Evolutionary conservation across 805 yeast genomes (phyloP), one percentile per base, ranked within the genome.

Genomic region (Diddensiella caesifluorescens): DNA sequence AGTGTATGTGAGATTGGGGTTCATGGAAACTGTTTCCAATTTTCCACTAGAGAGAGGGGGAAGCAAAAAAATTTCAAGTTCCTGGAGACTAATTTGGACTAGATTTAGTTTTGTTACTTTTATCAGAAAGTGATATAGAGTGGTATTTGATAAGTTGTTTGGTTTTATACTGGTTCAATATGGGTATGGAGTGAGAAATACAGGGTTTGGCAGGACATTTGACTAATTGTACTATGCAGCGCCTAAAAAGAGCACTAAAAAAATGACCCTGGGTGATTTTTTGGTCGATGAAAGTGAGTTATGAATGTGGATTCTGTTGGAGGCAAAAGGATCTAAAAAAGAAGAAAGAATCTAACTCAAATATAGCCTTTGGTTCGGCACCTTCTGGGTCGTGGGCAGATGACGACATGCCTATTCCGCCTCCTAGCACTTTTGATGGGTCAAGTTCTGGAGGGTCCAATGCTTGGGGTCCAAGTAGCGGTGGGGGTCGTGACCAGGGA

Each of bases 241-340:
- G 54, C 82, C 82, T 57, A 71, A 72, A 54, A 77, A 79, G 64
- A 80, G 79, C 60, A 73, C 69, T 45, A 72, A 73, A 50, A 85
- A 80, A 69, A 83, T 87, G 92, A 90, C 84, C 73, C 75, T 88
- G 67, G 80, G 79, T 61, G 78, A 89, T 64, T 88, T 88, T 73
- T 74, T 85, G 61, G 77, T 79, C 56, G 92, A 83, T 65, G 38
- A 21, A 13, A 18, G 38, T 41, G 28, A 13, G 39, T 41, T n/a
- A n/a, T 41, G 9, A 7, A 19, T 22, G 23, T 34, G 25, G 26
- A 19, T 18, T 9, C 27, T 9, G 12, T 23, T 23, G 27, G 27
- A 23, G 27, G 27, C 12, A 9, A 12, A 23, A n/a, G n/a, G n/a
- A n/a, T n/a, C n/a, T n/a, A n/a, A n/a, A n/a, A n/a, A n/a, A 23